Evolutionary conservation across 257 asterid genomes (phyloP).

Genomic region (Misopates orontium): DNA sequence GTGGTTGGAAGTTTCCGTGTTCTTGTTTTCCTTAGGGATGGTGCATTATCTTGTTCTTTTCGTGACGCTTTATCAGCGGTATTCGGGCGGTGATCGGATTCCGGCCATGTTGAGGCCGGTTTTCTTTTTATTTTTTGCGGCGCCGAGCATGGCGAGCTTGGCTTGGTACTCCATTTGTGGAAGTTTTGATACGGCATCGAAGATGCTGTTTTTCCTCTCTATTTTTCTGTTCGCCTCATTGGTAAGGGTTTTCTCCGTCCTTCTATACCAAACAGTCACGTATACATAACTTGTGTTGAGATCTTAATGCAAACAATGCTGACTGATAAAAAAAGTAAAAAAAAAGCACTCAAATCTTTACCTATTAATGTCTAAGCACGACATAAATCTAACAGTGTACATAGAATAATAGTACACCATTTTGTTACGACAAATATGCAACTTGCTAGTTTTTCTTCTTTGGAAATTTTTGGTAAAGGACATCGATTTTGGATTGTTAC

Average conservation of each 20-base stretch:
- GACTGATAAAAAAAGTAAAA: background rate
- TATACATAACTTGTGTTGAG: no score
- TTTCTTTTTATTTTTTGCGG: conserved; percentile 58
- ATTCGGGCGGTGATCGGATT: conserved; percentile 49
- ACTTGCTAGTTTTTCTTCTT: background rate
- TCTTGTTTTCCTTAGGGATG: conserved; percentile 61
- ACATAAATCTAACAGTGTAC: background rate
- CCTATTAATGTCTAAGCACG: no score
- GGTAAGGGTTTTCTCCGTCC: conserved; percentile 48
- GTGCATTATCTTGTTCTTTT: conserved; percentile 72
- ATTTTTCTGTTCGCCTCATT: conserved; percentile 61
- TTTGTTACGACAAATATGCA: no score
- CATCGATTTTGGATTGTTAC: background rate
- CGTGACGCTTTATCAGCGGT: conserved; percentile 64
- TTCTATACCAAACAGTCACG: no score
- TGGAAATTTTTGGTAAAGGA: background rate
- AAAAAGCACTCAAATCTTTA: no score
- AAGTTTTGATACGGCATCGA: conserved; percentile 52
- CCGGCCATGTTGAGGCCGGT: conserved; percentile 62
- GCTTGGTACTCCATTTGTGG: conserved; percentile 70
- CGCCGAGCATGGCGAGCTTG: conserved; percentile 69
- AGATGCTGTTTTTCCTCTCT: conserved; percentile 72
- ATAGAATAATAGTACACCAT: background rate
- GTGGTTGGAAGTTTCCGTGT: conserved; percentile 51
- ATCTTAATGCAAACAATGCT: no score